Base-by-base conservation (phyloP, 306 rosid species). In the Neltuma alba region DNA sequence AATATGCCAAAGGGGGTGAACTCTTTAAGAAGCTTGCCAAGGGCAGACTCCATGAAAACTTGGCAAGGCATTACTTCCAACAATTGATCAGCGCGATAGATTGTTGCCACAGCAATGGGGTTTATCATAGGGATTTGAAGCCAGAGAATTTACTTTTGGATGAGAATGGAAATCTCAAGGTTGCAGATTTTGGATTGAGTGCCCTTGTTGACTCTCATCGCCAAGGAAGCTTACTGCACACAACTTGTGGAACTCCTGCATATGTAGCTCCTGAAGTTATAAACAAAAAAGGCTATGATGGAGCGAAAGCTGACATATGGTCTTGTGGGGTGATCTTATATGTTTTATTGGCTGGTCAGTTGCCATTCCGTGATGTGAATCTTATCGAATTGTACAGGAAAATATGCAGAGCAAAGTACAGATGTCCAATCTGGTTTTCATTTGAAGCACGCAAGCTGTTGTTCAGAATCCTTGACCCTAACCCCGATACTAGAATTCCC, bases 61-160 rank as follows among this genome's bases (percentile, higher is more conserved):
- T 31, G 52, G 83, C 85, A 18, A 80, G 83, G 85, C 79, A 47
- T 47, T 86, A 86, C 80, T 86, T 86, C 42, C 87, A 83, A 70
- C 89, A 86, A 40, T 58, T 86, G 77, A 81, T 86, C 67, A 70
- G 45, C 3, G 89, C 83, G 3, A 48, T 86, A 30, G 82, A 86
- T 62, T 83, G 61, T 37, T 86, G 89, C 76, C 89, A 86, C 76
- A 77, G 87, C 28, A 74, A 61, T 41, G 89, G 89, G 28, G 83
- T 86, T 67, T 86, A 86, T 33, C 89, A 86, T 75, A 55, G 89
- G 65, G 89, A 86, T 80, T 77, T 86, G 85, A 86, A 86, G 85
- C 89, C 87, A 0, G 85, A 86, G 68, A 86, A 86, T 57, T 50
- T 86, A 70, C 89, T 86, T 52, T 83, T 86, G 83, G 89, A 80